A percentile compares a stretch with the other conserved stretches of the same genome.
These are phyloP conservation scores for Truncatella angustata DNA, from an alignment of 2,329 filamentous ascomycete genomes.

Conservation along the genomic window DNA sequence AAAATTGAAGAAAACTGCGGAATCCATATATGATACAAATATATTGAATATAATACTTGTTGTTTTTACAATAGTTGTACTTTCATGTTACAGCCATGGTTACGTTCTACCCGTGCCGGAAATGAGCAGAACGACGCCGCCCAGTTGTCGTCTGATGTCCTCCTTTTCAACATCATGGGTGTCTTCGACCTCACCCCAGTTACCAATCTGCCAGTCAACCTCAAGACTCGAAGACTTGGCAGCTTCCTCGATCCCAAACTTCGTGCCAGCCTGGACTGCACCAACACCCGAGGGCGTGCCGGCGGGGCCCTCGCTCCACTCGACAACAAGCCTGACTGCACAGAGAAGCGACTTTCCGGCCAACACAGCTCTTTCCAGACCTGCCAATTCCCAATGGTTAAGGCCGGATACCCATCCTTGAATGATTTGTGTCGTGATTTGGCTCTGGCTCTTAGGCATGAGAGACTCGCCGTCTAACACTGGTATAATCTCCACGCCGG, in stretches of 20 bases:
- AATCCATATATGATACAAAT: too few relatives aligned
- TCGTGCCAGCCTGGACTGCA: constrained; percentile 25
- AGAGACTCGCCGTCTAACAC: constrained; percentile 80
- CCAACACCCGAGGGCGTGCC: constrained; percentile 41
- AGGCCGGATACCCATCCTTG: constrained; percentile 73
- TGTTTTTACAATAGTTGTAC: background rate
- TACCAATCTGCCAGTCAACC: constrained; percentile 82
- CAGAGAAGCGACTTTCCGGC: constrained; percentile 85
- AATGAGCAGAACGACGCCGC: constrained; percentile 80
- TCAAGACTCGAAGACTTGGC: constrained; percentile 76
- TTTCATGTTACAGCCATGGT: background rate
- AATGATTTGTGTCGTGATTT: constrained; percentile 74
- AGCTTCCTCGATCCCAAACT: constrained; percentile 81
- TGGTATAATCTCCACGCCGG: constrained; percentile 73
- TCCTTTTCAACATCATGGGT: constrained; percentile 96
- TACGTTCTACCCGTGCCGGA: constrained; percentile 47
- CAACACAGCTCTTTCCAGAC: constrained; percentile 77
- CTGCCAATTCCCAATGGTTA: constrained; percentile 78
- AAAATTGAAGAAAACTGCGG: too few relatives aligned
- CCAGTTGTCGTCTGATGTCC: constrained; percentile 83
- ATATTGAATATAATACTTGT: too few relatives aligned
- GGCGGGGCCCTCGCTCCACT: constrained; percentile 78
- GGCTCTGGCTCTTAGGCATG: constrained; percentile 69
- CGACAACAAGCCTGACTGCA: constrained; percentile 72
- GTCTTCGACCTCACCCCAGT: constrained; percentile 97